Percentiles rank a stretch among this genome's conserved stretches.
Evolutionary conservation across 805 yeast species (phyloP).

Genomic region (Candida hungchunana): DNA sequence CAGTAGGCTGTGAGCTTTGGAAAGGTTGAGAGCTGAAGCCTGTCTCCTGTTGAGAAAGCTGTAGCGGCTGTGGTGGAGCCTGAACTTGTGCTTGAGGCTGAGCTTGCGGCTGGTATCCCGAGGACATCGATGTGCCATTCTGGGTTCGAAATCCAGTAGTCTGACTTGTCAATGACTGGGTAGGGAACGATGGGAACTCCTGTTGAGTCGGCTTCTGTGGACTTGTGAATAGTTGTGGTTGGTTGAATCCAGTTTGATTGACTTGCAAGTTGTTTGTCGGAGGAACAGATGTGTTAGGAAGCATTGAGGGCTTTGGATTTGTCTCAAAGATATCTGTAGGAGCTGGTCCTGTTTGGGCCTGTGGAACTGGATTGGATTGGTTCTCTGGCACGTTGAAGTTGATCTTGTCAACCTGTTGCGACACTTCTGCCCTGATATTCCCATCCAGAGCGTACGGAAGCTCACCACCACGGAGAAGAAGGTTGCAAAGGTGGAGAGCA

Average conservation of each 20-base stretch:
- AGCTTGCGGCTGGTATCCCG: slow-evolving; percentile 24
- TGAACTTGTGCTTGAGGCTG: slow-evolving; percentile 27
- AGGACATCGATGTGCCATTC: slow-evolving; percentile 17
- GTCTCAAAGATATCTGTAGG: slow-evolving; percentile 19
- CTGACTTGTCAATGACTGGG: slow-evolving; percentile 15
- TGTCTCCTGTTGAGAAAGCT: slow-evolving; percentile 11
- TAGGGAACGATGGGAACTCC: slow-evolving; percentile 3
- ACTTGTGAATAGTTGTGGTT: slow-evolving; percentile 14
- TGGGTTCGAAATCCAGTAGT: slow-evolving; percentile 27
- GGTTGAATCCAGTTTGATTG: slow-evolving; percentile 12
- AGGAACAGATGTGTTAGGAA: slow-evolving; percentile 7
- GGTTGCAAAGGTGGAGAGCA: slow-evolving; percentile 82
- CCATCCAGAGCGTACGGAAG: slow-evolving; percentile 71
- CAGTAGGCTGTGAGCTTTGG: slow-evolving; percentile 8
- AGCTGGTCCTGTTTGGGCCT: slow-evolving; percentile 6
- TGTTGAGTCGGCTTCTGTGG: slow-evolving; percentile 15
- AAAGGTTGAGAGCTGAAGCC: slow-evolving; percentile 4
- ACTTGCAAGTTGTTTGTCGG: slow-evolving; percentile 5
- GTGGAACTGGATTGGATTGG: slow-evolving; percentile 5
- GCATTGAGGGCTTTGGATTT: slow-evolving; percentile 29
- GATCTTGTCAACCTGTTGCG: slow-evolving; percentile 82
- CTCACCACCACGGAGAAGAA: slow-evolving; percentile 69
- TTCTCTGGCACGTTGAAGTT: slow-evolving; percentile 68
- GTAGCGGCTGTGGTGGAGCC: slow-evolving; percentile 1
- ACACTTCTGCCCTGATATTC: slow-evolving; percentile 74